Conservation (phyloP, 495 filamentous ascomycete genomes). For the Tuber umbilicatum region DNA sequence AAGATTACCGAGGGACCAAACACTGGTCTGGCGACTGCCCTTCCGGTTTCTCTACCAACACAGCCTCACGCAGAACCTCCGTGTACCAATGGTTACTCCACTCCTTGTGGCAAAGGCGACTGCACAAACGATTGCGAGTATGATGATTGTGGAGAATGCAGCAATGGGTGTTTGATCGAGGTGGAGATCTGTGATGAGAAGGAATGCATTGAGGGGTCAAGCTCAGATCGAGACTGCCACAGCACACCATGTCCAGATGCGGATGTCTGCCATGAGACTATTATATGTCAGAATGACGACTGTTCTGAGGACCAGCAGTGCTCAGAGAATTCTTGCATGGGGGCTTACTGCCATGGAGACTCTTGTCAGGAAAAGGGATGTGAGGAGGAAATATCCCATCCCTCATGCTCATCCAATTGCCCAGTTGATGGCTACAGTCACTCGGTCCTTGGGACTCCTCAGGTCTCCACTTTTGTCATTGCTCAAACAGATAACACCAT, state of each 20-base stretch:
- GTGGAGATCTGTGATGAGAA: slow-evolving; percentile 29
- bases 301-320: slow-evolving; percentile 7
- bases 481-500: slow-evolving; percentile 13
- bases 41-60: neutral
- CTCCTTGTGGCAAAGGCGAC: slow-evolving; percentile 19
- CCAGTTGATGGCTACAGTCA: neutral
- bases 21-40: neutral
- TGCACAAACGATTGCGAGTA: slow-evolving; percentile 31
- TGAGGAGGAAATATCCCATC: neutral
- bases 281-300: slow-evolving; percentile 33
- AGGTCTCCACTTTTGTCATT: slow-evolving; percentile 4
- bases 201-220: slow-evolving; percentile 15
- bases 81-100: slow-evolving; percentile 15
- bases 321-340: slow-evolving; percentile 6
- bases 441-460: slow-evolving; percentile 10
- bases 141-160: slow-evolving; percentile 26
- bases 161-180: slow-evolving; percentile 27
- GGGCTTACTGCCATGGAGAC: neutral
- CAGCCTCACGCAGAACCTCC: neutral
- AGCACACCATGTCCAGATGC: slow-evolving; percentile 26
- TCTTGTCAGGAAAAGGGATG: slow-evolving; percentile 7
- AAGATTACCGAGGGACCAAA: neutral
- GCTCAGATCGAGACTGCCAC: slow-evolving; percentile 6
- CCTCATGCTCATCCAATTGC: neutral
- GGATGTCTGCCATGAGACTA: slow-evolving; percentile 28